Base-by-base conservation (phyloP, 2,329 filamentous ascomycete genomes). In the Ceratocystis smalleyi region DNA sequence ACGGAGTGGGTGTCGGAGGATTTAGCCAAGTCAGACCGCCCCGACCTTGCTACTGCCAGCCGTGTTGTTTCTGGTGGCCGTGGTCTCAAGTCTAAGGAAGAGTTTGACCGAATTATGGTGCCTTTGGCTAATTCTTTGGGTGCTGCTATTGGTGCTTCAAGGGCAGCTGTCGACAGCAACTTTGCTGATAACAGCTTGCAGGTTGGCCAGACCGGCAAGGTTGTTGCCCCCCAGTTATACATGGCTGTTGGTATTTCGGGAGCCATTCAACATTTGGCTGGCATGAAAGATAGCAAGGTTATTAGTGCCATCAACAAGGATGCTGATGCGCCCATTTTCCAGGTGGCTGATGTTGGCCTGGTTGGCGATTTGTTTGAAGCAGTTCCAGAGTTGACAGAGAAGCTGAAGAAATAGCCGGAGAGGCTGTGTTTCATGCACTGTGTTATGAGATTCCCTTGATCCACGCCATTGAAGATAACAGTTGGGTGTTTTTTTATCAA, bases 241-340 rank as follows among this genome's bases (percentile, higher is more conserved):
- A 81, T 99, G 69, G 95, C 91, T 63, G 91, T 92, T 12, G 94
- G 94, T 72, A 97, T 99, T 70, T 96, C 90, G 7, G 94, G 94
- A 63, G 94, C 94, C 24, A 99, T 99, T 70, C 94, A 99, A 77
- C 94, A 99, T 79, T 76, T 99, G 76, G 94, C 94, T 40, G 94
- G 94, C 73, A 99, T 99, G 94, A 99, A 99, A 82, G 94, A 99
- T 73, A 96, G 91, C 79, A 99, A 99, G 79, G 94, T 99, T 66
- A 99, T 99, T 77, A 94, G 92, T 24, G 90, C 90, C 15, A 97
- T 99, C 73, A 99, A 99, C 81, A 99, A 99, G 79, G 94, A 99
- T 72, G 79, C 85, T 3, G 94, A 99, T 75, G 94, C 94, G 65
- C 94, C 94, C 35, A 99, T 99, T 70, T 99, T 99, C 81, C 94